Evolutionary conservation across 352 stramenopile species (phyloP).

Genomic region (Globisporangium barbulae): DNA sequence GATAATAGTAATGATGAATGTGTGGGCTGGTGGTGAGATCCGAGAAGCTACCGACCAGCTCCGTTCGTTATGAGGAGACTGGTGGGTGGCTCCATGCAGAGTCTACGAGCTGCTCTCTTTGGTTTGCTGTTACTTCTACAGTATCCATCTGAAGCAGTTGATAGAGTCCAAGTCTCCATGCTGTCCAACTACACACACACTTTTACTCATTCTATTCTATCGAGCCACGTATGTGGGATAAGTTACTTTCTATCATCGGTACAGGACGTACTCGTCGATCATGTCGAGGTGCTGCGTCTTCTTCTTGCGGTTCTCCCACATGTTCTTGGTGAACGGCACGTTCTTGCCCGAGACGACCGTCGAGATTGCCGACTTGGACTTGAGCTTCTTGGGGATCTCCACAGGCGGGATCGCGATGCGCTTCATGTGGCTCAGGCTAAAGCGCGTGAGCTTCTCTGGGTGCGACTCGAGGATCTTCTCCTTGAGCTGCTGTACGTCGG

Average conservation of each 20-base stretch:
- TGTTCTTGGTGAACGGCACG: constrained; percentile 58
- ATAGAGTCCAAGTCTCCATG: constrained; percentile 1
- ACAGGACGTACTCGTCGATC: constrained; percentile 42
- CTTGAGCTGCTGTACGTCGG: constrained; percentile 55
- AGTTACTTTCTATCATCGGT: constrained; percentile 25
- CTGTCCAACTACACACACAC: constrained; percentile 2
- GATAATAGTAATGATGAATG: not conserved
- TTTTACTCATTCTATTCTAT: not conserved
- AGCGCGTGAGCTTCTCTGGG: constrained; percentile 41
- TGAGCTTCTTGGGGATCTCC: constrained; percentile 47
- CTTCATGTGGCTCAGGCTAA: constrained; percentile 60
- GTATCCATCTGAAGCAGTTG: not conserved
- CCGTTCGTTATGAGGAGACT: not conserved
- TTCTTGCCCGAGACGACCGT: constrained; percentile 53
- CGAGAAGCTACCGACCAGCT: constrained; percentile 11
- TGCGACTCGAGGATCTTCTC: constrained; percentile 45
- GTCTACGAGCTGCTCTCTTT: constrained; percentile 12
- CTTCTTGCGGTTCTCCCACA: constrained; percentile 69
- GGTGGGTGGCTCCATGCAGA: constrained; percentile 10
- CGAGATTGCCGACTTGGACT: constrained; percentile 32
- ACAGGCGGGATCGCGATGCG: constrained; percentile 56
- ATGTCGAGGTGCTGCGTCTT: constrained; percentile 42
- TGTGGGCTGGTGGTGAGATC: not conserved
- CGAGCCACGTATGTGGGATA: not conserved
- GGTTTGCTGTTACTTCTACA: not conserved